Conservation (phyloP, 2,329 filamentous ascomycete species). For the Exophiala sp. region DNA sequence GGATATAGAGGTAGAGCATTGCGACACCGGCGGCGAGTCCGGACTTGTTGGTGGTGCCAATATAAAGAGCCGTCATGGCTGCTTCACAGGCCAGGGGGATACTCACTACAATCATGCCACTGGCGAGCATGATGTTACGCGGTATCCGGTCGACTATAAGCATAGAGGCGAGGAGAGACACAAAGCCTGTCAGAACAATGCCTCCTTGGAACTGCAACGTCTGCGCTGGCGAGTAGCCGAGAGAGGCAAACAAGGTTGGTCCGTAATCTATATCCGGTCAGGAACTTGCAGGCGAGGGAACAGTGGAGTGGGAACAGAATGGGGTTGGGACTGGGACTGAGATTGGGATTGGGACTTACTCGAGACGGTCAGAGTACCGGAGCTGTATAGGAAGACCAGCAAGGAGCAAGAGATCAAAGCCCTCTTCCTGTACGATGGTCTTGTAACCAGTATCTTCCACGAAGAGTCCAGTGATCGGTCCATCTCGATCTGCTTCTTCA, state of each 20-base stretch:
- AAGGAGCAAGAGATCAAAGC: conserved; percentile 1
- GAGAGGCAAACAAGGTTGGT: neutral
- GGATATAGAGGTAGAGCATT: conserved; percentile 18
- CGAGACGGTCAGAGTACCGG: neutral
- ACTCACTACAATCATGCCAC: conserved; percentile 5
- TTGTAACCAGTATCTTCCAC: conserved; percentile 2
- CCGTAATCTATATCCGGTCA: neutral
- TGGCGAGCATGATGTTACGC: neutral
- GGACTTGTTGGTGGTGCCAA: neutral
- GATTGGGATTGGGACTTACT: no score
- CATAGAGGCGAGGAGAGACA: neutral
- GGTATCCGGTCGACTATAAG: neutral
- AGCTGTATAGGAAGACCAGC: neutral
- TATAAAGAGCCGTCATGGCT: neutral
- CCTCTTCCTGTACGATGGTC: conserved; percentile 6
- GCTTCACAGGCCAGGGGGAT: conserved; percentile 3
- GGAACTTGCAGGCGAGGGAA: no score
- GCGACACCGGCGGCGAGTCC: conserved; percentile 8
- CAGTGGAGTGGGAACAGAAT: no score
- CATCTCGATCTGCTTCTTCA: conserved; percentile 5
- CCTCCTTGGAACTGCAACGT: neutral
- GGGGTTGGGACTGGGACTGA: no score
- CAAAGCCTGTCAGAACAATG: neutral
- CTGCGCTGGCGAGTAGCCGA: neutral
- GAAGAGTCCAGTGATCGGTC: conserved; percentile 6